A percentile compares a stretch with the other conserved stretches of the same genome.
phyloP scores from a whole-genome alignment of 495 filamentous ascomycete species.

The Elaphomyces granulatus region DNA sequence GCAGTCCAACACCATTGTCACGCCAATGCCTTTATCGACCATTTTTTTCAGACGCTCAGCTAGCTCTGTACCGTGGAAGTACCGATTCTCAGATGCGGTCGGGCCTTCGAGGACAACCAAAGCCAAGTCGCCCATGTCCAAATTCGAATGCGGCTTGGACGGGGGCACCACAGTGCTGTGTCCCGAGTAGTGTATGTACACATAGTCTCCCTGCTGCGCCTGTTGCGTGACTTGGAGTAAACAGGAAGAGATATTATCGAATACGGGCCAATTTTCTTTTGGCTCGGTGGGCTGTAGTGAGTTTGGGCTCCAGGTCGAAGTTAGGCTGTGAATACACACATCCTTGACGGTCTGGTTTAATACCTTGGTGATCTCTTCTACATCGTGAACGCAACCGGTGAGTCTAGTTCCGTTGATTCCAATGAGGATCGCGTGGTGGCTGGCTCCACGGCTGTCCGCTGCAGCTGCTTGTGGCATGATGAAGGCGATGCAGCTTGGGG shows the following conservation, averaged over 20 bases:
- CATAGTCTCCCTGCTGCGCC: slow-evolving; percentile 14
- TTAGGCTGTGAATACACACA: slow-evolving; percentile 5
- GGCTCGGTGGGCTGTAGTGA: slow-evolving; percentile 1
- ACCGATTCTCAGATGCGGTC: neutral
- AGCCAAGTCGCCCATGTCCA: slow-evolving; percentile 10
- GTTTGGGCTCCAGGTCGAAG: slow-evolving; percentile 4
- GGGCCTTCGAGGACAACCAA: slow-evolving; percentile 8
- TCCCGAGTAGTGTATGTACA: slow-evolving; percentile 21
- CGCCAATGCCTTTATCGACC: slow-evolving; percentile 10
- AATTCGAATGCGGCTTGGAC: slow-evolving; percentile 3
- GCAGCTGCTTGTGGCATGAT: too few relatives aligned
- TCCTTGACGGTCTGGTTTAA: slow-evolving; percentile 1
- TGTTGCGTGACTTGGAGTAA: slow-evolving; percentile 4
- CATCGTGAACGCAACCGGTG: slow-evolving; percentile 9
- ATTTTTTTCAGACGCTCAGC: slow-evolving; percentile 8
- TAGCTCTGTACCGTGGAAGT: slow-evolving; percentile 8
- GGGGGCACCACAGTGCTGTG: slow-evolving; percentile 11
- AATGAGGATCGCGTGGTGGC: slow-evolving; percentile 4
- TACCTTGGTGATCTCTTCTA: slow-evolving; percentile 3
- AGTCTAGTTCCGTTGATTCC: slow-evolving; percentile 3
- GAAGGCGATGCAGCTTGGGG: too few relatives aligned
- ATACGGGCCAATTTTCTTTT: slow-evolving; percentile 8
- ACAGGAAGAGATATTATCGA: slow-evolving; percentile 8
- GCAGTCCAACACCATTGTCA: slow-evolving; percentile 17
- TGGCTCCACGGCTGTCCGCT: too few relatives aligned